Percentiles rank a stretch among this genome's conserved stretches.
Conservation (phyloP, 2,329 filamentous ascomycete genomes). For the Fusarium sacchari region DNA sequence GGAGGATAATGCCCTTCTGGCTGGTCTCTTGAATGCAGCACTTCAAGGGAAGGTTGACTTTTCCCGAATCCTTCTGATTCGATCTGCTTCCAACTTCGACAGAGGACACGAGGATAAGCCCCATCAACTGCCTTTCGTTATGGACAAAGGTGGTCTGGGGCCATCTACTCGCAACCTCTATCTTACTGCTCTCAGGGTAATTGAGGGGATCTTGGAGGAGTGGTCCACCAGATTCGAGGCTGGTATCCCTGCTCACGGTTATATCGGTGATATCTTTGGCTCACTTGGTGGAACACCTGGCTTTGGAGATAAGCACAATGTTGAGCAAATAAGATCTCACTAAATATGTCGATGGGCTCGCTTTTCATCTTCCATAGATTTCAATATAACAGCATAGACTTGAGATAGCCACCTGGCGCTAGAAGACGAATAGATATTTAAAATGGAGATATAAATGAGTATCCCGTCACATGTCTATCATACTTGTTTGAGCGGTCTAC, state of each 20-base stretch:
- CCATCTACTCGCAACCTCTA: constrained; percentile 34
- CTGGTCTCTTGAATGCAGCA: constrained; percentile 25
- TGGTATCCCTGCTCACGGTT: constrained; percentile 15
- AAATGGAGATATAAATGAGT: too few species aligned
- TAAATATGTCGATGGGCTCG: neutral
- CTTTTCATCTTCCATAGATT: neutral
- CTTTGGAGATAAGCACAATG: constrained; percentile 17
- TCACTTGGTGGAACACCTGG: constrained; percentile 29
- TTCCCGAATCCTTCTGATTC: constrained; percentile 24
- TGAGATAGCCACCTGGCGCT: neutral
- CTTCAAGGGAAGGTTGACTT: constrained; percentile 28
- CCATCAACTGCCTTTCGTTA: constrained; percentile 31
- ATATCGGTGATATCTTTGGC: constrained; percentile 34
- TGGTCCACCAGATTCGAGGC: constrained; percentile 25
- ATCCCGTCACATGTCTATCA: too few species aligned
- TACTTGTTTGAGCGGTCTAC: too few species aligned
- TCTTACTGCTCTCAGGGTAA: constrained; percentile 14
- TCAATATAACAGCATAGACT: neutral
- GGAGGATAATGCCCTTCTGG: constrained; percentile 33
- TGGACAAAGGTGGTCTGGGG: constrained; percentile 34
- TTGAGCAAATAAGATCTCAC: neutral
- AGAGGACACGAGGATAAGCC: constrained; percentile 28
- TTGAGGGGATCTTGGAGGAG: constrained; percentile 14
- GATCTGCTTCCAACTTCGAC: constrained; percentile 38
- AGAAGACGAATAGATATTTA: neutral